Evolutionary conservation across 2,329 filamentous ascomycete species (phyloP), one percentile per base, ranked within the genome.

Genomic region (Diaporthe sp.): DNA sequence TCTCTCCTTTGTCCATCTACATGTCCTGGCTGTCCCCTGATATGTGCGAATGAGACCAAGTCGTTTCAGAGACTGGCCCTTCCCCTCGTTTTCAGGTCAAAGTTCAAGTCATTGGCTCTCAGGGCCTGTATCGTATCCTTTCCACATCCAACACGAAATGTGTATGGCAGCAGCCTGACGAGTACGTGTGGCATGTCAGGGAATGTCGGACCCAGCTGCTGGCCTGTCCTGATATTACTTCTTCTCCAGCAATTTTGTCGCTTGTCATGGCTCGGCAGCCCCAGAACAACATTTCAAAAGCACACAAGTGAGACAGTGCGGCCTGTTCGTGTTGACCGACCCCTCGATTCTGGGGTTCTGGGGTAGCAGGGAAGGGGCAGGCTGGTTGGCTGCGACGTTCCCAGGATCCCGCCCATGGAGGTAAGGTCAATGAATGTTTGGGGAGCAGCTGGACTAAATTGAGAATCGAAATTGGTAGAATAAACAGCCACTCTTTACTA

Each of bases 311-410:
- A 22, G 63, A 51, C 22, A 25, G 30, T 50, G 32, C 7, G 47
- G 63, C 63, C 63, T 22, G 47, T 53, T 27, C n/a, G 61, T 39
- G 63, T 39, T 1, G 47, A 68, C n/a, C 15, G 63, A 39, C 63
- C 63, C 63, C 63, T 66, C 63, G 63, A 68, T 68, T 53, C 63
- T 53, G 47, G 47, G 47, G 47, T 68, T 27, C 63, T 53, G 63
- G 63, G 63, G 63, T 68, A 68, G 32, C 63, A 68, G 63, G 63
- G 63, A 68, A 68, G 47, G n/a, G 63, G 63, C 32, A 37, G 47
- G 63, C 32, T 39, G 63, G 47, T 25, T 19, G 63, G 63, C 47
- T 22, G 12, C 22, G 30, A 51, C 44, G 32, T 13, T 50, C 5
- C 47, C 30, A 39, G 63, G 15, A 37, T 25, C 27, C 63, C 32